A percentile compares a stretch with the other conserved stretches of the same genome.
Conservation (phyloP, 495 filamentous ascomycete species). For the Penicillium alfredii region DNA sequence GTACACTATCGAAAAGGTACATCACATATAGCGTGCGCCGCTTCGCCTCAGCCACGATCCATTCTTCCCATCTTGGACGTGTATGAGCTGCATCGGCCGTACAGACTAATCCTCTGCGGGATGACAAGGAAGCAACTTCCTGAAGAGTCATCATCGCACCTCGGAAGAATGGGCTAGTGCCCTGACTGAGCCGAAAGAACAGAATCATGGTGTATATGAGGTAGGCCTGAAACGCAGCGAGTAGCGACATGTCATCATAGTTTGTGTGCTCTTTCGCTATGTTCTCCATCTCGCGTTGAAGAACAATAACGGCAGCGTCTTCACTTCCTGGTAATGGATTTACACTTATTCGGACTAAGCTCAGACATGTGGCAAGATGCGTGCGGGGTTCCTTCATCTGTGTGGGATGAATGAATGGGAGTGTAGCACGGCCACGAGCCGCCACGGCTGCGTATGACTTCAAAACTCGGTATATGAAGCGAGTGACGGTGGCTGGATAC, state of each 20-base stretch:
- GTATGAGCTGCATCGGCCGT: constrained; percentile 29
- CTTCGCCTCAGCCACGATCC: constrained; percentile 43
- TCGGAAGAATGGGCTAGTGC: constrained; percentile 23
- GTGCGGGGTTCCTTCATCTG: constrained; percentile 21
- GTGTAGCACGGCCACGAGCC: constrained; percentile 31
- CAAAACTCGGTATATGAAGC: constrained; percentile 37
- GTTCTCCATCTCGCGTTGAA: constrained; percentile 37
- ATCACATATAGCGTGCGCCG: constrained; percentile 42
- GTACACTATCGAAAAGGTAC: constrained; percentile 45
- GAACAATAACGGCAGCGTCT: constrained; percentile 19
- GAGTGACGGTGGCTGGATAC: constrained; percentile 26
- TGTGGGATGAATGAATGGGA: constrained; percentile 36
- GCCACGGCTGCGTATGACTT: constrained; percentile 37
- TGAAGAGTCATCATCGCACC: constrained; percentile 42
- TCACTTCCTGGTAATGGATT: constrained; percentile 36
- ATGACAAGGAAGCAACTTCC: constrained; percentile 34
- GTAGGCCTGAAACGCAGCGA: constrained; percentile 45
- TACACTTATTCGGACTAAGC: constrained; percentile 38
- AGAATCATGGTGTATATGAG: constrained; percentile 40
- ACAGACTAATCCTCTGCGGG: constrained; percentile 36
- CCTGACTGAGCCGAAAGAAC: constrained; percentile 32
- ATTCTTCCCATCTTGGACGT: constrained; percentile 43
- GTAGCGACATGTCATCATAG: constrained; percentile 31
- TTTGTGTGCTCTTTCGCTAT: constrained; percentile 24
- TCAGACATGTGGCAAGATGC: constrained; percentile 40